phyloP scores from a whole-genome alignment of 2,329 filamentous ascomycete species.

The Sphaerulina vaccinii region DNA sequence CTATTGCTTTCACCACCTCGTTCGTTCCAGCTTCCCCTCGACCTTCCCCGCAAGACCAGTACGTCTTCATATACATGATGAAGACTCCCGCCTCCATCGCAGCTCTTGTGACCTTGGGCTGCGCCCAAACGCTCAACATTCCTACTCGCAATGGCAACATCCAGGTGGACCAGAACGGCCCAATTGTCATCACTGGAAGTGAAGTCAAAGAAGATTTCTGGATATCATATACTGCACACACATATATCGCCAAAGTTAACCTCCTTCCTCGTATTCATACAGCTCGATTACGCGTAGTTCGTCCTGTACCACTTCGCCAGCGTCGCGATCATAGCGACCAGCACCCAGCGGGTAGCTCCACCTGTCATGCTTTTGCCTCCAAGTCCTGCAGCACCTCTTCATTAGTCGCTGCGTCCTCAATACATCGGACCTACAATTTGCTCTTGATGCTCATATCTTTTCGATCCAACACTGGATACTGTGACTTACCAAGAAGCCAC shows the following conservation, averaged over 20 bases:
- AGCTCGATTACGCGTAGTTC: conserved; percentile 15
- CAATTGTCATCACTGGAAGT: not conserved
- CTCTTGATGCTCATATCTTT: conserved; percentile 5
- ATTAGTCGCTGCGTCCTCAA: not conserved
- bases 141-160: too few species aligned
- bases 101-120: too few species aligned
- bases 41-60: too few species aligned
- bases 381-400: conserved; percentile 20
- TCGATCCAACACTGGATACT: conserved; percentile 11
- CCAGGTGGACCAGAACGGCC: not conserved
- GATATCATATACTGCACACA: not conserved
- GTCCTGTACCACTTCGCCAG: conserved; percentile 20
- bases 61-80: too few species aligned
- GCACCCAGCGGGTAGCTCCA: conserved; percentile 33
- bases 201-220: not conserved
- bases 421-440: not conserved
- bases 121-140: too few species aligned
- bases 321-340: conserved; percentile 27
- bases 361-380: conserved; percentile 31
- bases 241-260: not conserved
- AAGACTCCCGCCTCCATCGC: too few species aligned
- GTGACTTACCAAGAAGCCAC: conserved; percentile 31
- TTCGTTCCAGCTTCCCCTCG: too few species aligned
- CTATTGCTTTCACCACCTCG: too few species aligned
- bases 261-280: not conserved